Evolutionary conservation across 148 eudicot species (phyloP).

Genomic region (Tetragonia tetragonoides): DNA sequence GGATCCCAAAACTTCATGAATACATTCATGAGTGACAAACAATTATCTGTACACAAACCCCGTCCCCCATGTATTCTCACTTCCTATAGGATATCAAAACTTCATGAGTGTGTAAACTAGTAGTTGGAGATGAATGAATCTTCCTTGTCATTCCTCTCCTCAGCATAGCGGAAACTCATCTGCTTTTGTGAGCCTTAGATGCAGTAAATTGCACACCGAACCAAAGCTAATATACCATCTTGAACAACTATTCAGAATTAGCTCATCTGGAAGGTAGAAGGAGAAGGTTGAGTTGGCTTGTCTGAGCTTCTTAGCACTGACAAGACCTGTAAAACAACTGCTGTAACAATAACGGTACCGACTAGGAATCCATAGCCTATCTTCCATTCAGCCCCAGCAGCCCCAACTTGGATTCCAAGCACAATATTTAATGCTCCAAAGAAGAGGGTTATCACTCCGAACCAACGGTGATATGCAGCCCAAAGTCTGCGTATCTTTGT

Average conservation of each 20-base stretch:
- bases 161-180: background rate
- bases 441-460: slow-evolving; percentile 71
- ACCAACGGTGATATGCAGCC: slow-evolving; percentile 76
- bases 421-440: slow-evolving; percentile 75
- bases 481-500: slow-evolving; percentile 69
- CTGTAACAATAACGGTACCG: slow-evolving; percentile 37
- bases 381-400: slow-evolving; percentile 71
- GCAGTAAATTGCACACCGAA: background rate
- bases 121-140: slow-evolving; percentile 12
- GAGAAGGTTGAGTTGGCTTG: slow-evolving; percentile 36
- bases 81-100: background rate
- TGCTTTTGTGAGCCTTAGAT: slow-evolving; percentile 25
- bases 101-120: background rate
- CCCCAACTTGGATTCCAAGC: slow-evolving; percentile 70
- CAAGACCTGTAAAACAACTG: slow-evolving; percentile 60
- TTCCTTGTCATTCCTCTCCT: background rate
- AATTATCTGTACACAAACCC: slow-evolving; percentile 28
- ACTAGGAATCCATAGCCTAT: slow-evolving; percentile 81
- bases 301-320: slow-evolving; percentile 45
- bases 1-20: background rate
- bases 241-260: slow-evolving; percentile 14
- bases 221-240: background rate
- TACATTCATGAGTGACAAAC: background rate
- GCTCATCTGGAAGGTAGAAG: slow-evolving; percentile 59
- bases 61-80: background rate